Evolutionary conservation across 1,139 yeast genomes (phyloP).

Genomic region (Suhomyces bokatorum): DNA sequence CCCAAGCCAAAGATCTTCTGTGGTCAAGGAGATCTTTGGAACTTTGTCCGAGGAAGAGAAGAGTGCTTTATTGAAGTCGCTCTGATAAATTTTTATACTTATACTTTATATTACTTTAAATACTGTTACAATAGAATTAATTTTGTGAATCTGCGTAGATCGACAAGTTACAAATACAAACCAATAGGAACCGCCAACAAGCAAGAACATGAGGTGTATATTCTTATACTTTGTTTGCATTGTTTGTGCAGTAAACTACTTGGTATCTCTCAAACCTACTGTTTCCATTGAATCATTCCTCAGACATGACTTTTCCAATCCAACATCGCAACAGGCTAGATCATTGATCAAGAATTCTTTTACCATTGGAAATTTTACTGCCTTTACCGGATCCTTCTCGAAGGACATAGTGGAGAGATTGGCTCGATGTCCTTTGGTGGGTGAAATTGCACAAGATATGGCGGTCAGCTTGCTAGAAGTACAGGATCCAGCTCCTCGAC

Average conservation of each 20-base stretch:
- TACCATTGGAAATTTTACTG: constrained; percentile 64
- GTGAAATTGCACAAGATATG: constrained; percentile 61
- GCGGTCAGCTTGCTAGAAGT: constrained; percentile 45
- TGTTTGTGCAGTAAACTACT: constrained; percentile 10
- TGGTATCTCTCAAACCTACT: constrained; percentile 16
- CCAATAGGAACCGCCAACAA: neutral
- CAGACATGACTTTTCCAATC: constrained; percentile 35
- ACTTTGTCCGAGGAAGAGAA: constrained; percentile 62
- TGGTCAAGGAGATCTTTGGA: constrained; percentile 61
- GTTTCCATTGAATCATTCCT: constrained; percentile 40
- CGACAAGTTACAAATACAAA: neutral
- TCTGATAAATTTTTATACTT: constrained; percentile 17
- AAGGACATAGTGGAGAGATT: constrained; percentile 48
- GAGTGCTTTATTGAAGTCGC: constrained; percentile 45
- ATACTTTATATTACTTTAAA: constrained; percentile 2
- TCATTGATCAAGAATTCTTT: constrained; percentile 47
- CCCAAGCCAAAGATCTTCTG: constrained; percentile 54
- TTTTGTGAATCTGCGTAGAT: neutral
- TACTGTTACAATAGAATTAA: constrained; percentile 1
- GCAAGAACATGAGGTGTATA: too few species aligned
- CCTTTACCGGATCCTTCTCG: constrained; percentile 61
- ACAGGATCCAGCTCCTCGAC: constrained; percentile 64
- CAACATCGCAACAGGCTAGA: constrained; percentile 37
- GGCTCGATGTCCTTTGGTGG: constrained; percentile 49
- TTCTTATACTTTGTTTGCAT: neutral